Conservation (phyloP, 805 yeast species). For the Nadsonia fulvescens region DNA sequence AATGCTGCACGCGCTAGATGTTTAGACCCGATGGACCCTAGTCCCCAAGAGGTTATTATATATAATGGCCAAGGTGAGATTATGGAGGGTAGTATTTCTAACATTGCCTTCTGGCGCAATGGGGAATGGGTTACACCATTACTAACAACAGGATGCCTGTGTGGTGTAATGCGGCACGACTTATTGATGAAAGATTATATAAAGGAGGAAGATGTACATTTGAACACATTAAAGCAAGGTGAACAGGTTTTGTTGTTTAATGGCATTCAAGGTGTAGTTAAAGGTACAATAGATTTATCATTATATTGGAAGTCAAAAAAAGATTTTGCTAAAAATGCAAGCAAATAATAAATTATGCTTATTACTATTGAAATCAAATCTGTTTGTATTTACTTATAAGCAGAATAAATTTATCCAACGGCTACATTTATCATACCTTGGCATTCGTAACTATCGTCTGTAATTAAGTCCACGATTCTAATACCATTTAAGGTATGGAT, state of each 20-base stretch:
- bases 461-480: conserved; percentile 39
- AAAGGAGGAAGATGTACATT: conserved; percentile 31
- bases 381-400: no score
- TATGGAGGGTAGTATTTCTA: conserved; percentile 72
- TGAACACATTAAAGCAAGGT: conserved; percentile 37
- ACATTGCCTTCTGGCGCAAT: conserved; percentile 43
- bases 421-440: conserved; percentile 54
- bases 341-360: no score
- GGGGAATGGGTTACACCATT: conserved; percentile 67
- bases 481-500: conserved; percentile 46
- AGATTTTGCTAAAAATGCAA: no score
- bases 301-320: no score
- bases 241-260: conserved; percentile 60
- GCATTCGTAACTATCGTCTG: conserved; percentile 55
- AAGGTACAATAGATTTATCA: no score
- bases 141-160: conserved; percentile 59
- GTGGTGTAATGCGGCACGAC: conserved; percentile 63
- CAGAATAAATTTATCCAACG: no score
- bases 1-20: conserved; percentile 37
- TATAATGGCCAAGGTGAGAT: conserved; percentile 41
- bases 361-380: no score
- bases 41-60: conserved; percentile 49
- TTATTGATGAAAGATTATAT: conserved; percentile 36
- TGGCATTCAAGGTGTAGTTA: conserved; percentile 76
- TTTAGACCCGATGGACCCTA: conserved; percentile 16